Base-by-base conservation (phyloP, 139 green algal genomes). In the Chlorella sp. region DNA sequence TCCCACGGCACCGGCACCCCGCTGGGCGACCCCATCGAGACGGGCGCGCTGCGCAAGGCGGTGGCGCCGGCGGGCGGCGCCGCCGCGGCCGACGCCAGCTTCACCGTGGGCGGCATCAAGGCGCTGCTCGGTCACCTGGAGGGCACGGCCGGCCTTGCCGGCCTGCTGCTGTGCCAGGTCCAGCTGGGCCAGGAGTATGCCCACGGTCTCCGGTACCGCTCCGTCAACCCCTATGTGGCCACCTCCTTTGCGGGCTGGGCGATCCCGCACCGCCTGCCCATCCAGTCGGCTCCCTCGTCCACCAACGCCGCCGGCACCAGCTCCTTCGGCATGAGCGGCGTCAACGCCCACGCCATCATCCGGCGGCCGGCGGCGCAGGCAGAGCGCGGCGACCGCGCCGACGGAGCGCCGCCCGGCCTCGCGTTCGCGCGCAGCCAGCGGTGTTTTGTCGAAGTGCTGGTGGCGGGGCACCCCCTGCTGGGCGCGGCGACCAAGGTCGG, bases 261-360 rank as follows among this genome's bases (percentile, higher is more conserved):
- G 0, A 55, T 83, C 46, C 61, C 59, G 53, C 69, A 87, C 72
- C 76, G 87, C 12, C 43, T 92, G 60, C 84, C 87, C 7, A 87
- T 93, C 19, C 79, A 92, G 66, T 46, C 31, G 2, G 55, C 65
- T 27, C 65, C 73, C 31, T 51, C 41, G 19, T 25, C 48, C 15
- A 29, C 77, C 5, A 65, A 41, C 4, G 38, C 66, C 50, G 82
- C 80, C 5, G 92, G 92, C 36, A 94, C 91, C 9, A 94, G 88
- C 87, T 92, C 84, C 6, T 96, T 96, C 67, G 92, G 92, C 53
- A 96, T 96, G 92, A 89, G 80, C 45, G 92, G 92, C 31, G 89
- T 94, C n/a, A 96, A 96, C 71, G 91, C 92, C 0, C 90, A 96
- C 42, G 88, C 85, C 27, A 84, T 95, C 53, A 35, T 95, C 53